Conservation (phyloP, 2,329 filamentous ascomycete genomes). For the Chrysoporthe puriensis region DNA sequence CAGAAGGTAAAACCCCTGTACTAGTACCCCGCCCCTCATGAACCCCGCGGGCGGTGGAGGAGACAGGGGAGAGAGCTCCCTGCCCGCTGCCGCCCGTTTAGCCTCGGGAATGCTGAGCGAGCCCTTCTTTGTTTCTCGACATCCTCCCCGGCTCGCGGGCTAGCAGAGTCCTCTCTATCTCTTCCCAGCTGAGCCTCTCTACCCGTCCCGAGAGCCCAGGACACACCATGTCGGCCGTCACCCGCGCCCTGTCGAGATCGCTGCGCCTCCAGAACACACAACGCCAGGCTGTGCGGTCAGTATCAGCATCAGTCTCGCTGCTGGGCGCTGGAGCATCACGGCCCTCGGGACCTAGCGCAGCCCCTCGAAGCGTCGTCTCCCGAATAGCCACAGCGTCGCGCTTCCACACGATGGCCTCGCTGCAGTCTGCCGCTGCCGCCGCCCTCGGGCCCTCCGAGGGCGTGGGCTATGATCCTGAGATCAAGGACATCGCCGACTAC, state of each 20-base stretch:
- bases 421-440: constrained; percentile 52
- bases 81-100: background rate
- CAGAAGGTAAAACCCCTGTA: background rate
- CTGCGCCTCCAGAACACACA: constrained; percentile 50
- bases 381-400: constrained; percentile 37
- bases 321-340: constrained; percentile 32
- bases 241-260: constrained; percentile 58
- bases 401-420: constrained; percentile 56
- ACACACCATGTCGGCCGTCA: constrained; percentile 39
- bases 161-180: background rate
- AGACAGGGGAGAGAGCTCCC: background rate
- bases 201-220: constrained; percentile 2
- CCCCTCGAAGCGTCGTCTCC: constrained; percentile 33
- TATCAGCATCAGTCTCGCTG: constrained; percentile 41
- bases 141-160: background rate
- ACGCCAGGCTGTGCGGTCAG: constrained; percentile 40
- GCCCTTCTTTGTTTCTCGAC: background rate
- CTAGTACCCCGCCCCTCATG: background rate
- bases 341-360: constrained; percentile 34
- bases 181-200: background rate
- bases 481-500: constrained; percentile 93
- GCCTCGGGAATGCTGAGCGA: constrained; percentile 14
- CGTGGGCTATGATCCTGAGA: constrained; percentile 83
- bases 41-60: constrained; percentile 7
- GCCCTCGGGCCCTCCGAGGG: constrained; percentile 49